Evolutionary conservation across 306 rosid species (phyloP), one percentile per base, ranked within the genome.

Genomic region (Corylus americana): DNA sequence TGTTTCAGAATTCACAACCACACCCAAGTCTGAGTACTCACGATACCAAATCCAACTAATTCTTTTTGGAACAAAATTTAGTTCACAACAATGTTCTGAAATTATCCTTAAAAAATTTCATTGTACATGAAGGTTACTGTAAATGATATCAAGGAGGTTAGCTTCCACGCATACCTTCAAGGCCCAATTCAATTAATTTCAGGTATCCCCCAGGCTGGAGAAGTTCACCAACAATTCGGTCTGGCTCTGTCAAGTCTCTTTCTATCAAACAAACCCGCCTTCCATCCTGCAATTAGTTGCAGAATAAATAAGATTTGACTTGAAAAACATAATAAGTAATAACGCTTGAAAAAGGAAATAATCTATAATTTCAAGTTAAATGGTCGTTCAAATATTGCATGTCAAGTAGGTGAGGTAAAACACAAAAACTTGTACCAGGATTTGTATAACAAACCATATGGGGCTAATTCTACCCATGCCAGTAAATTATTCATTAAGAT

Each of bases 201-300:
- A 89, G 78, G 83, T 89, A 89, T 14, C 96, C 93, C 57, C 96
- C 92, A 12, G 93, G 96, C 86, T 87, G 96, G 51, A 91, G 89
- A 74, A 91, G 88, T 80, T 91, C 97, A 8, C 97, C 97, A 7
- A 89, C 87, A 50, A 91, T 88, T 80, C 97, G 78, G 64, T 91
- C 86, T 1, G 90, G 91, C 88, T 88, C 92, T 7, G 80, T 77
- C 75, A 88, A 86, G 84, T 86, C 88, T 80, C 91, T 89, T 81
- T 91, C 97, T n/a, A 91, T 78, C 75, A 91, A 90, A 64, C 31
- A 89, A 76, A 91, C 91, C 25, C 44, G 55, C 42, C 91, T 83
- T 61, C 90, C 93, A 74, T 89, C 97, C 93, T 91, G 77, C 72
- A 66, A 50, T 76, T 64, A 59, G 53, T 37, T 72, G 58, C 59